Evolutionary conservation across 257 asterid genomes (phyloP).

Genomic region (Solanum rostratum): DNA sequence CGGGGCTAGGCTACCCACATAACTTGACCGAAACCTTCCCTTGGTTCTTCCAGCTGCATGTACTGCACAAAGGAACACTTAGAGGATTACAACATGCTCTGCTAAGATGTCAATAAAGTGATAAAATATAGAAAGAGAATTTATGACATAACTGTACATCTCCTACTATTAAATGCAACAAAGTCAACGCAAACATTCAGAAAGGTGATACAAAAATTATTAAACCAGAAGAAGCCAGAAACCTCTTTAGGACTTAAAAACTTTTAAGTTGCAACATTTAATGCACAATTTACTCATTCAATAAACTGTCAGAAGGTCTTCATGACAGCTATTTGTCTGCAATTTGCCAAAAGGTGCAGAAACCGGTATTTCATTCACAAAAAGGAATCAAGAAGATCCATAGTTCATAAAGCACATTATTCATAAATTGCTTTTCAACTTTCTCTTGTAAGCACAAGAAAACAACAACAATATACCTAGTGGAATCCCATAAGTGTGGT

Average conservation of each 20-base stretch:
- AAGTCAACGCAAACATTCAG: not conserved
- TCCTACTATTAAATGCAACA: not conserved
- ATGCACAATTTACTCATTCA: not conserved
- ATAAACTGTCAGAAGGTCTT: not conserved
- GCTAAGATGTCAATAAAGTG: not conserved
- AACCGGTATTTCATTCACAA: not conserved
- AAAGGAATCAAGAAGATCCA: not conserved
- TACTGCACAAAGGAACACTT: slow-evolving; percentile 20
- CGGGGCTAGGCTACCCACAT: slow-evolving; percentile 67
- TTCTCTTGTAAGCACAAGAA: no score
- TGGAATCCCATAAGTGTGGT: no score
- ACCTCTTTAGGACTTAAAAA: not conserved
- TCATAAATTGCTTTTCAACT: not conserved
- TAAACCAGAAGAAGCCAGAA: not conserved
- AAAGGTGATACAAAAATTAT: not conserved
- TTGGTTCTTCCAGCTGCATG: slow-evolving; percentile 16
- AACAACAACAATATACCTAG: no score
- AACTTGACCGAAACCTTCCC: slow-evolving; percentile 36
- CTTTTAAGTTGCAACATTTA: not conserved
- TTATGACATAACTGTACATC: not conserved
- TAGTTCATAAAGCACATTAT: not conserved
- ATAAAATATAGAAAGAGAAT: not conserved
- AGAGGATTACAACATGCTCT: not conserved
- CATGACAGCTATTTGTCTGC: not conserved
- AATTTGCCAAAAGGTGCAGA: not conserved